Evolutionary conservation across 2,329 filamentous ascomycete species (phyloP).

Genomic region (Sporothrix curviconia): DNA sequence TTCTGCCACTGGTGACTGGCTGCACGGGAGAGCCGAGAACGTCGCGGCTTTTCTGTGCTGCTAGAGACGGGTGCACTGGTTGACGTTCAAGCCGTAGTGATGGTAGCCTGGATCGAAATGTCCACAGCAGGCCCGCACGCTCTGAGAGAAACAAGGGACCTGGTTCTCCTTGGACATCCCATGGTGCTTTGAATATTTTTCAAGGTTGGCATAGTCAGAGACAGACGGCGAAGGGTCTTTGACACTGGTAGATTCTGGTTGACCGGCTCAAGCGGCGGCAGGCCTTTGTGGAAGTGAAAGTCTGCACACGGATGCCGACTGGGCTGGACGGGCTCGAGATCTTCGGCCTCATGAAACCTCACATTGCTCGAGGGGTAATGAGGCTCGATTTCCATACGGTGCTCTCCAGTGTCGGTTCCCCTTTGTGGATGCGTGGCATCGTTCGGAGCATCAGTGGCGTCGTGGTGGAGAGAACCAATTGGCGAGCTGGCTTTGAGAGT

Average conservation of each 20-base stretch:
- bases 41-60: not conserved
- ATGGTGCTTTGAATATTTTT: not conserved
- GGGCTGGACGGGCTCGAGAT: too few relatives aligned
- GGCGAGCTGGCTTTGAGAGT: not conserved
- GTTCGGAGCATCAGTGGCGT: not conserved
- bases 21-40: not conserved
- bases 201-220: conserved; percentile 1
- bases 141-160: not conserved
- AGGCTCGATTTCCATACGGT: too few relatives aligned
- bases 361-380: too few relatives aligned
- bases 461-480: not conserved
- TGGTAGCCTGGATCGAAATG: not conserved
- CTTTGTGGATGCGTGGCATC: too few relatives aligned
- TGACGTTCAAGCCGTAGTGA: not conserved
- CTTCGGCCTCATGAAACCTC: too few relatives aligned
- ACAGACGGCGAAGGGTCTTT: not conserved
- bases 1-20: not conserved
- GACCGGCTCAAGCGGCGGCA: too few relatives aligned
- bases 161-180: not conserved
- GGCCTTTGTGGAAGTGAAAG: too few relatives aligned
- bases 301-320: too few relatives aligned
- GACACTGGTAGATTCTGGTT: too few relatives aligned
- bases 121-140: not conserved
- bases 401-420: too few relatives aligned
- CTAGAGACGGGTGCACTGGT: not conserved